phyloP scores from a whole-genome alignment of 805 yeast genomes.

The Lachancea waltii region DNA sequence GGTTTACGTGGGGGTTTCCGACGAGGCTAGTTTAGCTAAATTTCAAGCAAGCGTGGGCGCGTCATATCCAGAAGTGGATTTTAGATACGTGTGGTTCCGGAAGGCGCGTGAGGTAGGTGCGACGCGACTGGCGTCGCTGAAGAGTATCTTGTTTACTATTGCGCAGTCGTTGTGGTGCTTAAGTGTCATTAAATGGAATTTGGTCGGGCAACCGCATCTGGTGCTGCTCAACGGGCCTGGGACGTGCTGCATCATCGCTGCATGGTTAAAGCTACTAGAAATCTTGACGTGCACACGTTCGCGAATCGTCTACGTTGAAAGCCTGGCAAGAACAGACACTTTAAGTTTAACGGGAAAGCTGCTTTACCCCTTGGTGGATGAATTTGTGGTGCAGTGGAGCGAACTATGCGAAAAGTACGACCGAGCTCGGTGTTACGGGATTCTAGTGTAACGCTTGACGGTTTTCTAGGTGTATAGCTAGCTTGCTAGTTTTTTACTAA shows the following conservation, averaged over 20 bases:
- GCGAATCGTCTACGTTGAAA: conserved; percentile 84
- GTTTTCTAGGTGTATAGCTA: too few species aligned
- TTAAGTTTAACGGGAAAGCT: conserved; percentile 74
- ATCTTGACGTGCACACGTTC: conserved; percentile 31
- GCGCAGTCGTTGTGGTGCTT: conserved; percentile 17
- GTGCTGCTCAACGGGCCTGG: conserved; percentile 37
- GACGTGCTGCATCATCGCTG: conserved; percentile 30
- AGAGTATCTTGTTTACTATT: conserved; percentile 33
- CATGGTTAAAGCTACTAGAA: conserved; percentile 27
- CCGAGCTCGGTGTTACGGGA: conserved; percentile 70
- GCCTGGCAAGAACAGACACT: conserved; percentile 71
- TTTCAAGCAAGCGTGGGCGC: conserved; percentile 28
- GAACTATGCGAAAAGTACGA: conserved; percentile 39
- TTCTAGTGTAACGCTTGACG: conserved; percentile 70
- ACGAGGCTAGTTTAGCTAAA: conserved; percentile 33
- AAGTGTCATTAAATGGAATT: conserved; percentile 13
- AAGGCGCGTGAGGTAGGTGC: conserved; percentile 38
- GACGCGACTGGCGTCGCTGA: conserved; percentile 25
- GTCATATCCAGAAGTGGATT: conserved; percentile 7
- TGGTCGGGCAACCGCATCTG: conserved; percentile 22
- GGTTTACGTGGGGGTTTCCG: conserved; percentile 28
- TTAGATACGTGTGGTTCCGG: conserved; percentile 21
- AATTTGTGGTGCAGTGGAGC: conserved; percentile 90
- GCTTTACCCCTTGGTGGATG: conserved; percentile 61
- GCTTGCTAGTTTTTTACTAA: too few species aligned